Evolutionary conservation across 2,329 filamentous ascomycete species (phyloP).

Genomic region (Fusarium acutatum): DNA sequence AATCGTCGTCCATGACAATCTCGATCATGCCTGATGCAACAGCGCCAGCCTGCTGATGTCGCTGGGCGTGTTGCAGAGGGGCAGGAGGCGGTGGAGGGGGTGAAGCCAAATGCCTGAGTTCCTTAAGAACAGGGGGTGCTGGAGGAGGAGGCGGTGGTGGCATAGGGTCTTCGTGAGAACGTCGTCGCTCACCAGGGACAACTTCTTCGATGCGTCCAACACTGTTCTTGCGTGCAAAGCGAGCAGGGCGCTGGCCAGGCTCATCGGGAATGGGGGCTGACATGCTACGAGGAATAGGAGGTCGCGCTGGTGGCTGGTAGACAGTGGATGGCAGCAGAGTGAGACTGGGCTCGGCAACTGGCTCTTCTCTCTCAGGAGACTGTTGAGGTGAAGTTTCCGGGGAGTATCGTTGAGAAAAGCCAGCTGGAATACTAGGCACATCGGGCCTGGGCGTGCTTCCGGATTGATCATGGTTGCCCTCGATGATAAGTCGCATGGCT

Average conservation of each 20-base stretch:
- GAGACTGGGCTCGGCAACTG: conserved; percentile 43
- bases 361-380: conserved; percentile 46
- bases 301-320: conserved; percentile 63
- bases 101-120: conserved; percentile 68
- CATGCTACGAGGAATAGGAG: conserved; percentile 66
- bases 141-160: conserved; percentile 64
- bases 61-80: conserved; percentile 59
- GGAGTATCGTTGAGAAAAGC: conserved; percentile 55
- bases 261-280: conserved; percentile 63
- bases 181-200: conserved; percentile 50
- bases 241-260: conserved; percentile 41
- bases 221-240: conserved; percentile 48
- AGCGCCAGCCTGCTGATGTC: conserved; percentile 54
- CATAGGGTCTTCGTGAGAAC: conserved; percentile 60
- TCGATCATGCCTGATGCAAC: conserved; percentile 67
- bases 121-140: conserved; percentile 63
- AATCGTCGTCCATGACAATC: conserved; percentile 71
- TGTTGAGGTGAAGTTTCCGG: conserved; percentile 49
- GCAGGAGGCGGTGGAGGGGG: conserved; percentile 70
- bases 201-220: conserved; percentile 58
- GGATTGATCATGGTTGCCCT: conserved; percentile 58
- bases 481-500: conserved; percentile 85
- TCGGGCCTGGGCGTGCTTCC: conserved; percentile 57
- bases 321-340: conserved; percentile 67
- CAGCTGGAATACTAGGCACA: conserved; percentile 62